Conservation (phyloP, 2,329 filamentous ascomycete genomes). For the Trichoderma sp. region DNA sequence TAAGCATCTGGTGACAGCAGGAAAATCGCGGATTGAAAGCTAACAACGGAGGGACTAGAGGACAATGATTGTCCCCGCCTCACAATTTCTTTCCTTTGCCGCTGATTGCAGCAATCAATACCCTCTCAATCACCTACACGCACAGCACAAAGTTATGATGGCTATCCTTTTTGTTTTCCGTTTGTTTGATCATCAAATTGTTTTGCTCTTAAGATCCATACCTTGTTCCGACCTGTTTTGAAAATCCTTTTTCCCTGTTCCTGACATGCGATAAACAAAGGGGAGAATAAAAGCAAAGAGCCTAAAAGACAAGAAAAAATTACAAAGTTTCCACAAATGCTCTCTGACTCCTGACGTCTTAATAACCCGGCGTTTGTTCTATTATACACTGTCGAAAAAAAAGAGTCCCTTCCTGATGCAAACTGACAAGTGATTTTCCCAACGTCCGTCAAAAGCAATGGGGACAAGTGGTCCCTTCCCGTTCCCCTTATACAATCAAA, state of each 20-base stretch:
- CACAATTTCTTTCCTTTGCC: too few relatives aligned
- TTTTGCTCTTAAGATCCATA: not conserved
- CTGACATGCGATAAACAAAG: not conserved
- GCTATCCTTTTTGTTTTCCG: not conserved
- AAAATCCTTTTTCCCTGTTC: not conserved
- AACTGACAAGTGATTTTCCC: not conserved
- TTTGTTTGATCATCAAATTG: not conserved
- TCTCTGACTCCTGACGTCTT: slow-evolving; percentile 10
- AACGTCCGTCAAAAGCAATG: not conserved
- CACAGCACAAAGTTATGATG: not conserved
- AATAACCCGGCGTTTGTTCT: slow-evolving; percentile 18
- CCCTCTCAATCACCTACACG: not conserved
- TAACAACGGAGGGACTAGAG: not conserved
- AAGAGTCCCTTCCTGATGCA: slow-evolving; percentile 9
- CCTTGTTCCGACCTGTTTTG: not conserved
- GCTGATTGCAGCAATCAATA: not conserved
- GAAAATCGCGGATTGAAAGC: slow-evolving; percentile 24
- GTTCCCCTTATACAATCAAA: not conserved
- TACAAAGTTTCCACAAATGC: slow-evolving; percentile 2
- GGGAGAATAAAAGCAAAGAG: not conserved
- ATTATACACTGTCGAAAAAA: slow-evolving; percentile 19
- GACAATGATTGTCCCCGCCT: not conserved
- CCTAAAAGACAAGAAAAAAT: not conserved
- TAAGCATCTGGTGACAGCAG: slow-evolving; percentile 27
- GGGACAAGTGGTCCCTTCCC: not conserved